A percentile compares a stretch with the other conserved stretches of the same genome.
Evolutionary conservation across 1,139 yeast genomes (phyloP).

Genomic region (Hyphopichia wangnamkhiaoensis): DNA sequence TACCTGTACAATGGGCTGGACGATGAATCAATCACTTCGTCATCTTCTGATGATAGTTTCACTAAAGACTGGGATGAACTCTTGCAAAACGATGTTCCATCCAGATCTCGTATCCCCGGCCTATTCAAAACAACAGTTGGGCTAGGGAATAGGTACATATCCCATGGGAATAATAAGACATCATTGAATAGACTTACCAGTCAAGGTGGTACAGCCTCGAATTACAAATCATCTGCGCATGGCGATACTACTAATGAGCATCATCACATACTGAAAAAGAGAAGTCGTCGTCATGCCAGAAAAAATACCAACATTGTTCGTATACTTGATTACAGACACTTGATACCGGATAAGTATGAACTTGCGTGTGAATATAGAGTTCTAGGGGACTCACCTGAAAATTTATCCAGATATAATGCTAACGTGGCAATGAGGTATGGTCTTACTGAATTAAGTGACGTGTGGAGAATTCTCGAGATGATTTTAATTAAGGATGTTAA

Average conservation of each 20-base stretch:
- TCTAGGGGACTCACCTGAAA: constrained; percentile 65
- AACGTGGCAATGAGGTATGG: constrained; percentile 70
- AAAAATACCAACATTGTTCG: constrained; percentile 55
- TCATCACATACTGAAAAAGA: constrained; percentile 12
- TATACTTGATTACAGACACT: constrained; percentile 57
- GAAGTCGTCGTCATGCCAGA: constrained; percentile 17
- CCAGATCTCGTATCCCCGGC: constrained; percentile 47
- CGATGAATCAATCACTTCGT: constrained; percentile 16
- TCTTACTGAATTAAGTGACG: constrained; percentile 62
- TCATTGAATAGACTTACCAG: constrained; percentile 26
- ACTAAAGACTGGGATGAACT: constrained; percentile 54
- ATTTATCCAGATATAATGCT: constrained; percentile 68
- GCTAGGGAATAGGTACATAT: constrained; percentile 32
- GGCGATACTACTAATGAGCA: constrained; percentile 16
- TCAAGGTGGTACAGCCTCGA: constrained; percentile 29
- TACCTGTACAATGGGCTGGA: constrained; percentile 9
- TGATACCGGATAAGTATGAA: constrained; percentile 76
- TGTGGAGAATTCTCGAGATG: constrained; percentile 72
- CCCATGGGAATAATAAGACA: constrained; percentile 18
- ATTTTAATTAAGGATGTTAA: constrained; percentile 36
- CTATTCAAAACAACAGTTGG: constrained; percentile 44
- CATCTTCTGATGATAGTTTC: constrained; percentile 48
- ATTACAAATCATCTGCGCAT: constrained; percentile 28
- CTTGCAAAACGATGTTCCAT: constrained; percentile 45
- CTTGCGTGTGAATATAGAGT: constrained; percentile 77